Evolutionary conservation across 495 filamentous ascomycete genomes (phyloP).

Genomic region (Aspergillus haitiensis): DNA sequence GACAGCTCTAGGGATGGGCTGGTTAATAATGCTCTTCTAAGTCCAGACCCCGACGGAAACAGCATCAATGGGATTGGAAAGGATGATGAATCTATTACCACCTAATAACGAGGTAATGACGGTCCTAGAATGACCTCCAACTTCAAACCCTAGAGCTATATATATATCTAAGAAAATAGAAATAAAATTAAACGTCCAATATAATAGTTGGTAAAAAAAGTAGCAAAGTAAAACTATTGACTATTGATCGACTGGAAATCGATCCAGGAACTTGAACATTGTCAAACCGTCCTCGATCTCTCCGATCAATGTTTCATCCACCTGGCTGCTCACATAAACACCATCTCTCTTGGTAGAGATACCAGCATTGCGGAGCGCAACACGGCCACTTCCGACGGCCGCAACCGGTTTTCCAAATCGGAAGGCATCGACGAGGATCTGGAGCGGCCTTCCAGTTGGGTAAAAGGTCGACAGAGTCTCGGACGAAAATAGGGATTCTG

Average conservation of each 20-base stretch:
- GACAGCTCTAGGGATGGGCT: no score
- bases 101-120: no score
- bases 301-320: constrained; percentile 41
- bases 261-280: constrained; percentile 64
- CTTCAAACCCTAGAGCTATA: no score
- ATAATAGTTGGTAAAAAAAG: not conserved
- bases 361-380: constrained; percentile 45
- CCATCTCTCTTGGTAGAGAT: constrained; percentile 45
- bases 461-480: constrained; percentile 53
- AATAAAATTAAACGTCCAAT: no score
- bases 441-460: constrained; percentile 60
- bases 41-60: no score
- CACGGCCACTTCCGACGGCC: constrained; percentile 52
- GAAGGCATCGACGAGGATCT: constrained; percentile 67
- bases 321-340: constrained; percentile 46
- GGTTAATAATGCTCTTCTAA: no score
- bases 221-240: not conserved
- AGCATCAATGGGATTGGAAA: no score
- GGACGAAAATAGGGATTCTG: constrained; percentile 52
- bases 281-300: constrained; percentile 59
- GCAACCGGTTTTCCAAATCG: constrained; percentile 73
- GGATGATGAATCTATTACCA: no score
- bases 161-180: no score
- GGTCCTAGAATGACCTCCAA: no score
- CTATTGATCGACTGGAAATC: constrained; percentile 38